These are phyloP conservation scores for Haematococcus lacustris DNA, from an alignment of 139 green algal genomes.

Conservation along the genomic window DNA sequence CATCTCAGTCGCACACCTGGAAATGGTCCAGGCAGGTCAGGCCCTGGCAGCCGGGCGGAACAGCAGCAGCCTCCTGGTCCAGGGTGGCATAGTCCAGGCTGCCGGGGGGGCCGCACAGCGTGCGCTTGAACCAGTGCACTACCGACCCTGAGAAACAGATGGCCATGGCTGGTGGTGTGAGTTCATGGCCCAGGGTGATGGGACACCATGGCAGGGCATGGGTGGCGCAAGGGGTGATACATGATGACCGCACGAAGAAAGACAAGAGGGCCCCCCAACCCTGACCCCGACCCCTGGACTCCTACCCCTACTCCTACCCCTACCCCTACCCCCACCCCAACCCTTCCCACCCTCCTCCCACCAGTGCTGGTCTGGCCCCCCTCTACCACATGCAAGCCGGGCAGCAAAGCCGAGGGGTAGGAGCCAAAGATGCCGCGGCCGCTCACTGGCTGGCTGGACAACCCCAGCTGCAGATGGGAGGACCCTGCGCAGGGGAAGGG, in stretches of 20 bases:
- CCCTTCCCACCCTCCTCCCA: not conserved
- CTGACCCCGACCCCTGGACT: too few relatives aligned
- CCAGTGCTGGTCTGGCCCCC: slow-evolving; percentile 77
- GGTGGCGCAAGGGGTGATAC: too few relatives aligned
- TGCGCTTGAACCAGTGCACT: slow-evolving; percentile 25
- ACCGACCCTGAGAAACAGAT: slow-evolving; percentile 18
- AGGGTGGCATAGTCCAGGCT: slow-evolving; percentile 44
- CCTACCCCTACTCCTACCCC: too few relatives aligned
- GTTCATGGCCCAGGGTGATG: too few relatives aligned
- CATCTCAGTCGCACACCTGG: slow-evolving; percentile 29
- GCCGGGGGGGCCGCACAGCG: slow-evolving; percentile 13
- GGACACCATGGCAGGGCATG: too few relatives aligned
- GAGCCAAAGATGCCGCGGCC: slow-evolving; percentile 67
- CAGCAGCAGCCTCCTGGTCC: slow-evolving; percentile 44
- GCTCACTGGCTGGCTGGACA: slow-evolving; percentile 40
- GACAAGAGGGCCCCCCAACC: too few relatives aligned
- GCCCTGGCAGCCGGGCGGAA: slow-evolving; percentile 65
- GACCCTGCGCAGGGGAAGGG: slow-evolving; percentile 41
- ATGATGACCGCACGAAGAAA: too few relatives aligned
- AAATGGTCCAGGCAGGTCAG: slow-evolving; percentile 75
- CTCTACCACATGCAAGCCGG: slow-evolving; percentile 64
- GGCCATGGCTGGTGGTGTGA: too few relatives aligned
- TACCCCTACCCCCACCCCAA: not conserved
- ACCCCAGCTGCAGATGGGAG: slow-evolving; percentile 71
- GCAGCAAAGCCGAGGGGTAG: slow-evolving; percentile 57